Evolutionary conservation across 2,329 filamentous ascomycete genomes (phyloP), one percentile per base, ranked within the genome.

Genomic region (Mollisia scopiformis): DNA sequence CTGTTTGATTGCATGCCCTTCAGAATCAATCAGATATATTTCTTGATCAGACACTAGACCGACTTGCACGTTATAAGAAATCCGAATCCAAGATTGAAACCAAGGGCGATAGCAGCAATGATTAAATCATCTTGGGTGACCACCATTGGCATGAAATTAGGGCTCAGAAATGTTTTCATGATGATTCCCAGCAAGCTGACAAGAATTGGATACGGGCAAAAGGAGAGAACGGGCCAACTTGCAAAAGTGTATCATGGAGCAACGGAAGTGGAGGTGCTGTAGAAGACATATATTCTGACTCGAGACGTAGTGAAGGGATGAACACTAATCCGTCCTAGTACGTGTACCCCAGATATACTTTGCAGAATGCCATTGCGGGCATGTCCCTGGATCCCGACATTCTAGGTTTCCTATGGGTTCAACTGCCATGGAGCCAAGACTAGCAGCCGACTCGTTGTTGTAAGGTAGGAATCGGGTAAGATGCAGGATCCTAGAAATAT

Each of bases 61-160:
- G 11, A 13, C 57, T 55, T 59, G 53, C 62, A 64, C 23, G 59
- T 62, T 19, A 59, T 64, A 13, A 64, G 52, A 35, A 64, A 68
- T 1, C 70, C 71, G 60, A 79, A 72, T 5, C 75, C 74, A 10
- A 79, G 62, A 2, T 75, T 73, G 58, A 77, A 68, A 1, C 77
- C 77, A 69, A 71, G 77, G 19, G 73, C 70, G 54, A 78, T 67
- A 19, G 75, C 75, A 39, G 75, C 75, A 57, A 76, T 68, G 14
- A 69, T 70, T 50, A 76, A 59, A 41, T 79, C 76, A 35, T 28
- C n/a, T 35, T 21, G 33, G 5, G 64, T 65, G 31, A 62, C 59
- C 30, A 39, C 21, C 8, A 58, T 23, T 16, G 57, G 49, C n/a
- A 49, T 31, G 53, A 60, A 68, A 23, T 64, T 13, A 30, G 47